Conservation (phyloP, 331 rosid genomes). For the Dryas integrifolia region DNA sequence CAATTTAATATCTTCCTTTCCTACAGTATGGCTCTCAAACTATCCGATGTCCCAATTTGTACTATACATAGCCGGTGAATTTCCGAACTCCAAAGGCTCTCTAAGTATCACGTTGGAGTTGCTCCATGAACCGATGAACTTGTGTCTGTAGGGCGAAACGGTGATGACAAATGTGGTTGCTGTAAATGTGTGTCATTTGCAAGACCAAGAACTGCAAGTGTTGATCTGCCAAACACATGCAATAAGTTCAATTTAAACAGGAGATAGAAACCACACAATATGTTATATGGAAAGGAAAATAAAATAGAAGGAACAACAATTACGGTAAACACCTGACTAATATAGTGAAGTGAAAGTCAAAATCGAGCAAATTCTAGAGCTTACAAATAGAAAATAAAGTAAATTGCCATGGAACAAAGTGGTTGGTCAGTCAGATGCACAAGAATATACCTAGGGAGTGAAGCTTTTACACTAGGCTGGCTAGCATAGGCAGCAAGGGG, state of each 20-base stretch:
- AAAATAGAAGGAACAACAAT: neutral
- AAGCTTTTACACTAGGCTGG: constrained; percentile 69
- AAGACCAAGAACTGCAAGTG: constrained; percentile 68
- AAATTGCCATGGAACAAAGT: neutral
- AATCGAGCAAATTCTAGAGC: neutral
- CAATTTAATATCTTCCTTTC: neutral
- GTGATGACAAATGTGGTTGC: constrained; percentile 41
- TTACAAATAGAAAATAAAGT: constrained; percentile 1
- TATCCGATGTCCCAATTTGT: constrained; percentile 13
- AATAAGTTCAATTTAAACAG: neutral
- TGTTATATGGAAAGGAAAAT: neutral
- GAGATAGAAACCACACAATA: neutral
- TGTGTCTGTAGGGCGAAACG: constrained; percentile 52
- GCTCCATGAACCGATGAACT: constrained; percentile 68
- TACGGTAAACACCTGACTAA: neutral
- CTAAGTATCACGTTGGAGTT: constrained; percentile 45
- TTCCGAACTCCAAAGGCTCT: constrained; percentile 20
- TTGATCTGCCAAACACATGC: constrained; percentile 49
- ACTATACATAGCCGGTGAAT: constrained; percentile 26
- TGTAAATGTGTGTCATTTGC: constrained; percentile 53
- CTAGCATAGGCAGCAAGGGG: constrained; percentile 77
- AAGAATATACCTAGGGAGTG: constrained; percentile 65
- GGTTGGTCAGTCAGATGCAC: constrained; percentile 8
- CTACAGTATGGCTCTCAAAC: neutral
- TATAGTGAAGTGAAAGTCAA: neutral